Percentiles rank a stretch among this genome's conserved stretches.
These are phyloP conservation scores for Thyridium curvatum DNA, from an alignment of 2,329 filamentous ascomycete species.

Conservation along the genomic window DNA sequence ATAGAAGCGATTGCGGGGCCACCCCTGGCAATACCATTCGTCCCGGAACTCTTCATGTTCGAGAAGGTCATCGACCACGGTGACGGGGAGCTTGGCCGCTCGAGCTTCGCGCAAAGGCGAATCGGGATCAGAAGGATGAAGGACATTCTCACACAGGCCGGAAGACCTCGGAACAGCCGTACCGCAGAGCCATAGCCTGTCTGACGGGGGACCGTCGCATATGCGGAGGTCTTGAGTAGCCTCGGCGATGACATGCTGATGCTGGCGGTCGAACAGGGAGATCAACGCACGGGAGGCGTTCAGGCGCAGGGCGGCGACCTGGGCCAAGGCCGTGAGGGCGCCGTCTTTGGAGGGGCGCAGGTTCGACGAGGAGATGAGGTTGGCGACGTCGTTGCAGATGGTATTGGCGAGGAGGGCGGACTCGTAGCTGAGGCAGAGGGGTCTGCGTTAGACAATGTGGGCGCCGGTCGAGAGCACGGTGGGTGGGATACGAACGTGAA, in stretches of 20 bases:
- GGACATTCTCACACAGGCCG: conserved; percentile 22
- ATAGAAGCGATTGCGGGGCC: conserved; percentile 25
- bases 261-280: conserved; percentile 41
- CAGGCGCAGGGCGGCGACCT: conserved; percentile 38
- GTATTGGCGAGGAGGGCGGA: too few species aligned
- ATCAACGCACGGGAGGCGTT: conserved; percentile 35
- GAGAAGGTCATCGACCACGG: conserved; percentile 25
- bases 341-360: conserved; percentile 17
- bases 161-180: conserved; percentile 19
- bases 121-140: conserved; percentile 5
- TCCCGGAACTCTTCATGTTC: conserved; percentile 19
- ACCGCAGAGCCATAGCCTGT: conserved; percentile 17
- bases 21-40: conserved; percentile 14
- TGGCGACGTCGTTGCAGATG: too few species aligned
- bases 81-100: conserved; percentile 19
- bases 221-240: conserved; percentile 35
- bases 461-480: too few species aligned
- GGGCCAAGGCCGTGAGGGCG: conserved; percentile 41
- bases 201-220: conserved; percentile 10
- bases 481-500: too few species aligned
- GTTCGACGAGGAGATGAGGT: too few species aligned
- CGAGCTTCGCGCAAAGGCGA: too few species aligned
- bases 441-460: too few species aligned
- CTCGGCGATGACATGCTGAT: conserved; percentile 46
- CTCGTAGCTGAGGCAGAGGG: too few species aligned